Percentiles rank a stretch among this genome's conserved stretches.
phyloP scores from a whole-genome alignment of 1,284 basidiomycete genomes.

The Trichosporon inkin region DNA sequence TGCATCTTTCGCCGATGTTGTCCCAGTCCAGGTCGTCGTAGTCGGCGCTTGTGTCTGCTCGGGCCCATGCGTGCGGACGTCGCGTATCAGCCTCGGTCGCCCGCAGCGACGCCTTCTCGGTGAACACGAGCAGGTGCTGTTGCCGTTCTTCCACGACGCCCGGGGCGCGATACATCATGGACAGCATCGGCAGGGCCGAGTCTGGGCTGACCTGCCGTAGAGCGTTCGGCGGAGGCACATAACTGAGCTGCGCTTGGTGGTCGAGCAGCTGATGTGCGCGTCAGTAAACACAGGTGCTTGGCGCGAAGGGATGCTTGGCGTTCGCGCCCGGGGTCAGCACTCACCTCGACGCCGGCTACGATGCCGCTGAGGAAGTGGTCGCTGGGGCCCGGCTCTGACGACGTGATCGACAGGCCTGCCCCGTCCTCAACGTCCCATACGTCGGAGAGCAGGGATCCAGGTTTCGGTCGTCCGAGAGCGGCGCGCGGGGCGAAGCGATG shows the following conservation, averaged over 20 bases:
- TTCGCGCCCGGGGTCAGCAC: conserved; percentile 2
- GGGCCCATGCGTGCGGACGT: conserved; percentile 14
- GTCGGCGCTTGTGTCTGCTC: conserved; percentile 16
- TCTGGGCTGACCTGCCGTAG: conserved; percentile 20
- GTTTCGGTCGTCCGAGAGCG: conserved; percentile 9
- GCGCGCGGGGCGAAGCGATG: conserved; percentile 22
- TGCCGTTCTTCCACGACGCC: conserved; percentile 4
- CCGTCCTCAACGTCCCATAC: conserved; percentile 26
- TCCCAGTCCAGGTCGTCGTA: conserved; percentile 26
- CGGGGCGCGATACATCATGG: conserved; percentile 16
- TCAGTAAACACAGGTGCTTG: too few species aligned
- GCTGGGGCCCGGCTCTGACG: conserved; percentile 22
- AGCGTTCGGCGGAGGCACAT: conserved; percentile 12
- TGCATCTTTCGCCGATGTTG: conserved; percentile 22
- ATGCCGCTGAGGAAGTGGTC: conserved; percentile 24
- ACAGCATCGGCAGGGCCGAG: conserved; percentile 20
- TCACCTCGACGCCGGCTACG: conserved; percentile 25
- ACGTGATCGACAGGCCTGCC: conserved; percentile 19
- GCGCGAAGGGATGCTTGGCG: background rate
- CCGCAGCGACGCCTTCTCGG: conserved; percentile 19
- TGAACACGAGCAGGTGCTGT: conserved; percentile 24
- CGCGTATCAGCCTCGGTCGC: conserved; percentile 21
- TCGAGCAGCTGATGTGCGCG: conserved; percentile 18
- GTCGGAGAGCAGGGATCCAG: conserved; percentile 18
- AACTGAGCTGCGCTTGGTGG: conserved; percentile 17